Percentiles rank a stretch among this genome's conserved stretches.
phyloP scores from a whole-genome alignment of 768 basidiomycete species.

The Clitopilus passeckerianus region DNA sequence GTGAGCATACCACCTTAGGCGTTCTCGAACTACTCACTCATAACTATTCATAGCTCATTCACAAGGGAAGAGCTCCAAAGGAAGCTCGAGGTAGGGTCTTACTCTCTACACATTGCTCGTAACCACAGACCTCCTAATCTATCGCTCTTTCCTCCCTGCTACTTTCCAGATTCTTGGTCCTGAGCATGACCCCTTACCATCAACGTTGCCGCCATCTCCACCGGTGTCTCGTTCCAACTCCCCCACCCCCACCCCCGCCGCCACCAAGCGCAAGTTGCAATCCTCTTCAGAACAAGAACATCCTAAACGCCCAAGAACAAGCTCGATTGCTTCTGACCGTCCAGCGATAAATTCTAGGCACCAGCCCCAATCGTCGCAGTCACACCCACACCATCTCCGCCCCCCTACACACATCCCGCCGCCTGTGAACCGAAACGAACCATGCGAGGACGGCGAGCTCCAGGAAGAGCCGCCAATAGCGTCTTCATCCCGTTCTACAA shows the following conservation, averaged over 20 bases:
- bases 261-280: constrained; percentile 45
- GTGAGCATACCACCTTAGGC: constrained; percentile 18
- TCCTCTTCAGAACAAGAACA: constrained; percentile 31
- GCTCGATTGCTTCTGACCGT: constrained; percentile 18
- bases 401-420: constrained; percentile 15
- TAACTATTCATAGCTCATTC: constrained; percentile 35
- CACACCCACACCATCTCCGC: constrained; percentile 23
- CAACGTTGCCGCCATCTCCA: constrained; percentile 46
- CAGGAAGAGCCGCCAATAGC: constrained; percentile 34
- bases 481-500: constrained; percentile 19
- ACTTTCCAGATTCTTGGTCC: constrained; percentile 33
- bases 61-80: constrained; percentile 44
- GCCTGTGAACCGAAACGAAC: constrained; percentile 31
- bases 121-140: neutral
- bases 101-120: neutral
- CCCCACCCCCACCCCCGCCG: constrained; percentile 38
- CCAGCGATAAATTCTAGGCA: constrained; percentile 17
- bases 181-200: constrained; percentile 36
- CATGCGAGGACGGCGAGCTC: constrained; percentile 52
- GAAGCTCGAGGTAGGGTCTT: constrained; percentile 35
- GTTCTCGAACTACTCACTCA: constrained; percentile 13
- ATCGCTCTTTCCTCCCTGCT: constrained; percentile 6
- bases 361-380: constrained; percentile 13
- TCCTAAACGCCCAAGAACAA: constrained; percentile 42
- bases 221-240: constrained; percentile 45